A percentile compares a stretch with the other conserved stretches of the same genome.
Evolutionary conservation across 495 filamentous ascomycete genomes (phyloP).

Genomic region (Penicillium canariense): DNA sequence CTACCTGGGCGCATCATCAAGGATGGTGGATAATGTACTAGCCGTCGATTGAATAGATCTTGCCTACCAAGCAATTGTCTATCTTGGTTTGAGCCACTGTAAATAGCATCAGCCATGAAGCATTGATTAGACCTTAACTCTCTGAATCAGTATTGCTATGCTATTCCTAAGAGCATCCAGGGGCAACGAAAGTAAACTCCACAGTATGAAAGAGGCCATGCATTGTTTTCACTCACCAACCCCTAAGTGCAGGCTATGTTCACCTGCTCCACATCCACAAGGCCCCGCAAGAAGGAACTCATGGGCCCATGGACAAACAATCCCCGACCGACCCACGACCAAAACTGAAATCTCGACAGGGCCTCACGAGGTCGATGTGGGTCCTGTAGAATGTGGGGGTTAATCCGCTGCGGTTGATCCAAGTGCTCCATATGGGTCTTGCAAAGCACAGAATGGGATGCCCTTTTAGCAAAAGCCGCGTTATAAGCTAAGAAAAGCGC

Average conservation of each 20-base stretch:
- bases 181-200: neutral
- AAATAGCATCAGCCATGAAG: neutral
- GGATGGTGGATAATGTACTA: constrained; percentile 53
- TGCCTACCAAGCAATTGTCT: neutral
- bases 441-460: neutral
- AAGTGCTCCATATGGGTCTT: constrained; percentile 11
- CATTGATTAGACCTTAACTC: neutral
- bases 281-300: constrained; percentile 10
- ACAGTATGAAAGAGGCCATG: neutral
- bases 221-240: neutral
- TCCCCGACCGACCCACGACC: neutral
- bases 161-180: neutral
- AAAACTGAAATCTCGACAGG: constrained; percentile 3
- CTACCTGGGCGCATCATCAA: constrained; percentile 45
- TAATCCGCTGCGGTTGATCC: neutral
- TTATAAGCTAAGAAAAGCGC: neutral
- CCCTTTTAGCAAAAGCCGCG: neutral
- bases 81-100: neutral
- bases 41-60: constrained; percentile 21
- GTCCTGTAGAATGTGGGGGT: constrained; percentile 13
- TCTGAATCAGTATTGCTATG: neutral
- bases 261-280: constrained; percentile 14
- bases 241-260: neutral
- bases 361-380: constrained; percentile 6
- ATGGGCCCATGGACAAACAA: neutral